Base-by-base conservation (phyloP, 2,329 filamentous ascomycete species). In the Beauveria pseudobassiana region DNA sequence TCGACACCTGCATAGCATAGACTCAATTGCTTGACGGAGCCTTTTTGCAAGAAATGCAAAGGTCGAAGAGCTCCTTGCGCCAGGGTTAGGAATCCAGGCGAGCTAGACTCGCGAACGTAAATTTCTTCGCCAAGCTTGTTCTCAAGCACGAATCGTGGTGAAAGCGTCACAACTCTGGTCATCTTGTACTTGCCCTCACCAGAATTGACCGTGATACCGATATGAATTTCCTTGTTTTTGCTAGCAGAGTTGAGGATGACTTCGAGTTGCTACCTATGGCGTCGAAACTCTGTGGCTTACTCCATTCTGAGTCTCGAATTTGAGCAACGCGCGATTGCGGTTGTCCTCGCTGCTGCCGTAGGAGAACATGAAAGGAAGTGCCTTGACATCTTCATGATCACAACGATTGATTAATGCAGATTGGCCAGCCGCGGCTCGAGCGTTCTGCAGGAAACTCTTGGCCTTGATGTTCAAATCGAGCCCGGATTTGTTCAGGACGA, bases 161-260 rank as follows among this genome's bases (percentile, higher is more conserved):
- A 87, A 46, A 99, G 84, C 0, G 93, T 97, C 28, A 99, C 90
- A 14, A 97, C 89, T 77, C 96, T 98, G 20, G 91, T 96, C 79
- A 99, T 81, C 74, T 96, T 98, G 79, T 98, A 99, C 75, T 99
- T 99, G 69, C 95, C 95, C 69, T 96, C 89, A 12, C 95, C 95
- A 62, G 96, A 89, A 62, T 90, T 86, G 34, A 99, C 88, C 1
- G 88, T 93, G 54, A 99, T 86, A 52, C 95, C 95, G 7, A 96
- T 82, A 69, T 98, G 92, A 69, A 98, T 93, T 73, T 99, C 95
- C 2, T 87, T 87, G 62, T 81, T 82, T 49, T 84, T 87, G 48
- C 82, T 83, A 2, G 83, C 76, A 0, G 92, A 91, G 55, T 89
- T 88, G 40, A 99, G 80, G 40, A 95, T 84, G 42, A 96, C 90